Percentiles rank a stretch among this genome's conserved stretches.
Conservation (phyloP, 148 eudicot genomes). For the Cornus controversa region DNA sequence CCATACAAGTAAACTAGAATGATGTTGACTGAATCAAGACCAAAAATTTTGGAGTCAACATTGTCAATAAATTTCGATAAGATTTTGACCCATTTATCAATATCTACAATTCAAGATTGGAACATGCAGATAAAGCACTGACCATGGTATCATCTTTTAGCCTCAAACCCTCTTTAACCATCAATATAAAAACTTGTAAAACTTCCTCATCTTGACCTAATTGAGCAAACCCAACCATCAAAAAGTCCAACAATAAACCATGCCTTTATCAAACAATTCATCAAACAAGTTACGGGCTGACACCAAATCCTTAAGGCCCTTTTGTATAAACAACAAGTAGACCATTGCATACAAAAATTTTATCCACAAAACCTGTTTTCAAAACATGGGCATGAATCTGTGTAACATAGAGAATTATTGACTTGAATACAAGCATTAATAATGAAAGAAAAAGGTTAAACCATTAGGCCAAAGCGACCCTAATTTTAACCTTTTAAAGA, state of each 20-base stretch:
- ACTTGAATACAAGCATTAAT: conserved; percentile 46
- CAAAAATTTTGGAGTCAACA: conserved; percentile 6
- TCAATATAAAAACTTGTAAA: conserved; percentile 40
- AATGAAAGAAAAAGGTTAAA: conserved; percentile 65
- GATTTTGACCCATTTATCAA: conserved; percentile 48
- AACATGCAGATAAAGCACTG: conserved; percentile 67
- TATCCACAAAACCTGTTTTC: conserved; percentile 38
- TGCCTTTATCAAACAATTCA: conserved; percentile 61
- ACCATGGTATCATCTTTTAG: conserved; percentile 70
- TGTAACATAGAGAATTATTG: conserved; percentile 20
- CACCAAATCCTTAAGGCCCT: conserved; percentile 48
- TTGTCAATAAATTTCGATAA: conserved; percentile 21
- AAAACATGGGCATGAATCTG: conserved; percentile 53
- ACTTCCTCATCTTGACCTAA: conserved; percentile 50
- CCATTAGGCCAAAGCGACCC: conserved; percentile 55
- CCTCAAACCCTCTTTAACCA: conserved; percentile 43
- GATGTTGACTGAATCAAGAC: conserved; percentile 37
- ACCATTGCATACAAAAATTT: conserved; percentile 60
- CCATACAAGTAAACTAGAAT: conserved; percentile 68
- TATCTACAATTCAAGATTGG: conserved; percentile 31
- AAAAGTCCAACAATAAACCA: conserved; percentile 62
- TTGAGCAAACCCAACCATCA: conserved; percentile 62
- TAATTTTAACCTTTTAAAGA: conserved; percentile 36
- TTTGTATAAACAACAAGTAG: conserved; percentile 54
- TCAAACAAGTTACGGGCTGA: conserved; percentile 65